Base-by-base conservation (phyloP, 139 green algal species). In the Chlorokybus atmophyticus region DNA sequence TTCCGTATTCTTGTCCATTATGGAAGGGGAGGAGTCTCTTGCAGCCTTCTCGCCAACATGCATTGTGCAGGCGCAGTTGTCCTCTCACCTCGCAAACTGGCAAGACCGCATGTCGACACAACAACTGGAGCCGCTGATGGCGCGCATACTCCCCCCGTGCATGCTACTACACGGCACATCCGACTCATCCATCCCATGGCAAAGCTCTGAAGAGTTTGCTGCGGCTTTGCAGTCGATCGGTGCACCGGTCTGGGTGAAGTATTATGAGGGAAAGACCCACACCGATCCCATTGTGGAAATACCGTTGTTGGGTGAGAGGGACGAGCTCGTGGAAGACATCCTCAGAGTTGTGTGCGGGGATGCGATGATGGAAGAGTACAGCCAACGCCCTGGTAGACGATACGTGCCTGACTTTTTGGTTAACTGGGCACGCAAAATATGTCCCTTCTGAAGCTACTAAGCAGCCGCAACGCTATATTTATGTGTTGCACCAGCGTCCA, bases 101-200 rank as follows among this genome's bases (percentile, higher is more conserved):
- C 14, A 44, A 44, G 38, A 44, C 14, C 38, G 38, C n/a, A n/a
- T n/a, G n/a, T n/a, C n/a, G n/a, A n/a, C n/a, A n/a, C n/a, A n/a
- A n/a, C n/a, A n/a, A n/a, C n/a, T n/a, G n/a, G n/a, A n/a, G n/a
- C n/a, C n/a, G n/a, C 51, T 49, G 51, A 58, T 50, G 51, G 48
- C 14, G n/a, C n/a, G n/a, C n/a, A n/a, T n/a, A n/a, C 3, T 68
- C 26, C 63, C 63, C 2, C 63, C 63, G 31, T 25, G 67, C 63
- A 67, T 55, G 7, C 58, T 71, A 19, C 40, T 66, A 19, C 65
- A 73, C 30, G 65, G 65, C 27, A 72, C 32, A 5, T 62, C 30
- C 4, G 65, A 73, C 51, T 19, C 35, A 50, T 72, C 65, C 47
- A 63, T 73, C 24, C 65, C 65, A 27, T 48, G 17, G 26, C 14